These are phyloP conservation scores for Citrus reticulata DNA, from an alignment of 345 rosid genomes.

Conservation along the genomic window DNA sequence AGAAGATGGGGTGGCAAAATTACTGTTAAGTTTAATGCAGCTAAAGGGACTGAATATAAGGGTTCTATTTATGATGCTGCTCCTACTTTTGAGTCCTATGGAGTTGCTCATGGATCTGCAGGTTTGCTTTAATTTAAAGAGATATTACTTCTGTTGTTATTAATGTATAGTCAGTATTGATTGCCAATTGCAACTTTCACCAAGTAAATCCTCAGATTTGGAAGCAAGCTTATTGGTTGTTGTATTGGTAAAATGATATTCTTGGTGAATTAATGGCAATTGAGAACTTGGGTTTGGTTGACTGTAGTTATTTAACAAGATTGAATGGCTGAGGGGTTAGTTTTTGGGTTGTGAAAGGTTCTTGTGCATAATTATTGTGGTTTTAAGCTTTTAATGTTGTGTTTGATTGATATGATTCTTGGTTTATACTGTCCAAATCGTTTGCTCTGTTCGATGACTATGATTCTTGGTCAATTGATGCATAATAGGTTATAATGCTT, in stretches of 20 bases:
- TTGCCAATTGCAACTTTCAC: not conserved
- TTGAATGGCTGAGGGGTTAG: not conserved
- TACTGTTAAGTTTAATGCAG: constrained; percentile 33
- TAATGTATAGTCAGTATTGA: not conserved
- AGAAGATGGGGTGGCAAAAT: constrained; percentile 75
- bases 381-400: not conserved
- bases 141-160: no score
- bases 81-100: constrained; percentile 71
- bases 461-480: not conserved
- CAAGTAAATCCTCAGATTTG: not conserved
- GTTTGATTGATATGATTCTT: not conserved
- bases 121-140: constrained; percentile 34
- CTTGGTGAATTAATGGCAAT: not conserved
- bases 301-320: not conserved
- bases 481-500: not conserved
- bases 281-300: not conserved
- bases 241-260: not conserved
- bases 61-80: constrained; percentile 80
- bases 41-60: constrained; percentile 43
- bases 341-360: not conserved
- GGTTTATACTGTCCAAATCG: not conserved
- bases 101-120: constrained; percentile 80
- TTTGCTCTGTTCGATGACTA: not conserved
- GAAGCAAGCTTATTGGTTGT: not conserved
- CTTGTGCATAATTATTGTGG: not conserved